Percentiles rank a stretch among this genome's conserved stretches.
phyloP scores from a whole-genome alignment of 495 filamentous ascomycete species.

The Stereocaulon alpinum region DNA sequence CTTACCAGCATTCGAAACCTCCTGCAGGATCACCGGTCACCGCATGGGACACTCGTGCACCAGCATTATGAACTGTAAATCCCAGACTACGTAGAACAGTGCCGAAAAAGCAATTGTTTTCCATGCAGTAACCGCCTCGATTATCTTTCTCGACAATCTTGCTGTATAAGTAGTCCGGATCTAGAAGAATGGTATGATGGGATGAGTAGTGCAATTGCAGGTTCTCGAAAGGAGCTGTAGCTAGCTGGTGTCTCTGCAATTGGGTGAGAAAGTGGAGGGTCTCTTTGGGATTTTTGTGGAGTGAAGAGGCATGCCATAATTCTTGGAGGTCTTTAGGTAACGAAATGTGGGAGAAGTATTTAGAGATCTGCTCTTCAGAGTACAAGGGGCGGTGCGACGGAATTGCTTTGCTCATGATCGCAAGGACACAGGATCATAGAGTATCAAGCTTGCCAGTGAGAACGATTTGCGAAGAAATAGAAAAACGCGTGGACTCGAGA shows the following conservation, averaged over 20 bases:
- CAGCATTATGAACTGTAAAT: slow-evolving; percentile 43
- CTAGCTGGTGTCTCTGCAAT: slow-evolving; percentile 38
- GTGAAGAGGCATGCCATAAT: neutral
- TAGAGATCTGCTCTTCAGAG: slow-evolving; percentile 9
- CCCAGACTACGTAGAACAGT: slow-evolving; percentile 53
- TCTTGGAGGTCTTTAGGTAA: neutral
- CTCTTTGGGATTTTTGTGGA: neutral
- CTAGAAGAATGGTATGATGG: slow-evolving; percentile 41
- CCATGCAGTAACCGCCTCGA: slow-evolving; percentile 72
- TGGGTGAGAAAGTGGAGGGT: slow-evolving; percentile 15
- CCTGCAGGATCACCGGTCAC: slow-evolving; percentile 25
- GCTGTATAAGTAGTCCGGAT: slow-evolving; percentile 46
- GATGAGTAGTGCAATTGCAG: slow-evolving; percentile 45
- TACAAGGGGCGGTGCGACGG: slow-evolving; percentile 5
- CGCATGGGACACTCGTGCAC: slow-evolving; percentile 28
- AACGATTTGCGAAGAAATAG: no score
- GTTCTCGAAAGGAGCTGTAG: slow-evolving; percentile 63
- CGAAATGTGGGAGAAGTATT: slow-evolving; percentile 16
- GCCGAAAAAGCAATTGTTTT: slow-evolving; percentile 58
- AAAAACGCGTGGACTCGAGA: no score
- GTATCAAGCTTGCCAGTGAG: neutral
- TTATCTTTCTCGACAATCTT: slow-evolving; percentile 51
- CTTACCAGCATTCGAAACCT: slow-evolving; percentile 16
- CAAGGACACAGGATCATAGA: neutral
- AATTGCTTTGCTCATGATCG: neutral